These are phyloP conservation scores for Scedosporium minutisporum DNA, from an alignment of 2,329 filamentous ascomycete species.

Conservation along the genomic window DNA sequence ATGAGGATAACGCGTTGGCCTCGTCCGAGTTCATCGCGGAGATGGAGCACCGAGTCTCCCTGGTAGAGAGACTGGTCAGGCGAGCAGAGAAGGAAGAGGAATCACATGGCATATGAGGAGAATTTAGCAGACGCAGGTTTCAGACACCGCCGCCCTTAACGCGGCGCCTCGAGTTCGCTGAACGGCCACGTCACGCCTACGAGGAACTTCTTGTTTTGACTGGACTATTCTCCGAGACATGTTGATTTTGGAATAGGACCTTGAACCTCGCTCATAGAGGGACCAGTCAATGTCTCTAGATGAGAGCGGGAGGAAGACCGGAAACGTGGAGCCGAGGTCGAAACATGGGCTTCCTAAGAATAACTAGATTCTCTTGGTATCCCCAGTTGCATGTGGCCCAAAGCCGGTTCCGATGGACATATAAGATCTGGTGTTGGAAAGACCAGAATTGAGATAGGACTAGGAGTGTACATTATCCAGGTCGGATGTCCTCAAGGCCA, in stretches of 20 bases:
- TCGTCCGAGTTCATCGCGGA: constrained; percentile 61
- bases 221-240: not conserved
- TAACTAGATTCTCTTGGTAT: not conserved
- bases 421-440: not conserved
- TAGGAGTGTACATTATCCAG: too few relatives aligned
- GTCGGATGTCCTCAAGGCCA: too few relatives aligned
- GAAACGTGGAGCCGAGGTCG: not conserved
- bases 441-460: not conserved
- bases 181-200: not conserved
- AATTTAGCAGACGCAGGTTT: not conserved
- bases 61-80: constrained; percentile 55
- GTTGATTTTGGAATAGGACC: not conserved
- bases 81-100: constrained; percentile 52
- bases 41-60: constrained; percentile 57
- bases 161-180: too few relatives aligned
- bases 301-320: not conserved
- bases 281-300: not conserved
- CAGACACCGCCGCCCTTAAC: too few relatives aligned
- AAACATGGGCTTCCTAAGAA: not conserved
- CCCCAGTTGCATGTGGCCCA: not conserved
- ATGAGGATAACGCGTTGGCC: constrained; percentile 60
- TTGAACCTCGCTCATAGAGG: not conserved
- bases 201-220: not conserved
- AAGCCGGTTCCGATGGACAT: not conserved
- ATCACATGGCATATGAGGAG: constrained; percentile 26